Evolutionary conservation across 2,329 filamentous ascomycete species (phyloP), one percentile per base, ranked within the genome.

Genomic region (Amylocarpus encephaloides): DNA sequence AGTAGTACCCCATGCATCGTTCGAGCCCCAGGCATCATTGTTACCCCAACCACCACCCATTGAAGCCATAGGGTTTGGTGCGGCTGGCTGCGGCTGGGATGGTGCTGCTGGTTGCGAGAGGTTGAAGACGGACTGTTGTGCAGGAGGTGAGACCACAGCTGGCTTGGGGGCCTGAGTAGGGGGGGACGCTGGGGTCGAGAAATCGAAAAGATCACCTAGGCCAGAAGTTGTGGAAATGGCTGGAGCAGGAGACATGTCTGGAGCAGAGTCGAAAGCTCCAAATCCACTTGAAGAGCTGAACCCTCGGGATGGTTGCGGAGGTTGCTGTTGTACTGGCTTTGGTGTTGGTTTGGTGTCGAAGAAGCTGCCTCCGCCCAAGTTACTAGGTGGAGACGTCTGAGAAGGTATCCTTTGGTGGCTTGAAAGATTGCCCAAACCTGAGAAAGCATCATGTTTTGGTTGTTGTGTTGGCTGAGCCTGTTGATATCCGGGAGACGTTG

Each of bases 191-290:
- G 77, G 67, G 0, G 79, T 70, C 6, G 80, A 79, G 58, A 95
- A 79, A 64, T 92, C 88, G 63, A 96, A 92, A 1, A 96, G 75
- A 64, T 95, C 88, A 43, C 82, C 83, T 61, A 93, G 80, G 13
- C 81, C 77, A 29, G 80, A 79, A 68, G 58, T 61, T 67, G 42
- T 43, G 66, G 58, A 48, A 35, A 52, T 48, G 15, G 53, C 56
- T 18, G 69, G 62, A 1, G 71, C 63, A 6, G 79, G 66, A 6
- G 76, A 71, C 36, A 72, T 53, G 2, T 59, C 63, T n/a, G 70
- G 63, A 11, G 65, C 60, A 13, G 71, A 69, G 43, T 74, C 70
- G 50, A 85, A 81, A 11, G 78, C 76, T 32, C 83, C 78, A 55
- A 91, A 85, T 29, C 77, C 82, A 55, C 78, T 80, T 55, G 74